These are phyloP conservation scores for Linum trigynum DNA, from an alignment of 345 rosid genomes.

Conservation along the genomic window DNA sequence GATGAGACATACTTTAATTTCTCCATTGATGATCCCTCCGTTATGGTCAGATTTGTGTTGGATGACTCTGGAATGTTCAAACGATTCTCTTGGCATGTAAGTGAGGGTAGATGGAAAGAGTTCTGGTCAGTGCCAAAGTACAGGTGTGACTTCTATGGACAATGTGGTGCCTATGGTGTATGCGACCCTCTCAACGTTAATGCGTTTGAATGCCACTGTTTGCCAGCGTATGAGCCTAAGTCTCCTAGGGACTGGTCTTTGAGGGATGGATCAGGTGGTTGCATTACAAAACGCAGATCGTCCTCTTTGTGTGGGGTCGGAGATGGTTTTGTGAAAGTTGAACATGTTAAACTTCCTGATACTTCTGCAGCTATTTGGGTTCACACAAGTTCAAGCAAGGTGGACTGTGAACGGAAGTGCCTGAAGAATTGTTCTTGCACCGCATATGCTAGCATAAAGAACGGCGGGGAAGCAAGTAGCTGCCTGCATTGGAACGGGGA, in stretches of 20 bases:
- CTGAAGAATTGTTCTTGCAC: background rate
- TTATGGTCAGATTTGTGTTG: background rate
- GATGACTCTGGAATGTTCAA: background rate
- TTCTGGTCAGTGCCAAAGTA: background rate
- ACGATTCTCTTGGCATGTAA: background rate
- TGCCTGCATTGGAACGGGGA: background rate
- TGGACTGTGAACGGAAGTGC: background rate
- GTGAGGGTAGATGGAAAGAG: background rate
- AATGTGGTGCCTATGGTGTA: background rate
- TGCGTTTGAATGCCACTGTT: background rate
- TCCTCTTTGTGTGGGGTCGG: background rate
- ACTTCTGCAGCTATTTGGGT: background rate
- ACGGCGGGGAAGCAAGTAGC: background rate
- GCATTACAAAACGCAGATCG: background rate
- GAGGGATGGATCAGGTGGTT: background rate
- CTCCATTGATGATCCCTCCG: background rate
- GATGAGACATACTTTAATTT: background rate
- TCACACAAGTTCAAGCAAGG: background rate
- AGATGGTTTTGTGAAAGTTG: background rate
- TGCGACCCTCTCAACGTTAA: background rate
- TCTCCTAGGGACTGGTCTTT: background rate
- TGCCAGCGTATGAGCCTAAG: background rate
- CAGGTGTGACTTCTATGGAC: background rate
- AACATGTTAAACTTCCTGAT: background rate
- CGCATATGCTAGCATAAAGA: background rate